Evolutionary conservation across 225 moss, liverwort and hornwort genomes (phyloP).

Genomic region (Polytrichum commune): DNA sequence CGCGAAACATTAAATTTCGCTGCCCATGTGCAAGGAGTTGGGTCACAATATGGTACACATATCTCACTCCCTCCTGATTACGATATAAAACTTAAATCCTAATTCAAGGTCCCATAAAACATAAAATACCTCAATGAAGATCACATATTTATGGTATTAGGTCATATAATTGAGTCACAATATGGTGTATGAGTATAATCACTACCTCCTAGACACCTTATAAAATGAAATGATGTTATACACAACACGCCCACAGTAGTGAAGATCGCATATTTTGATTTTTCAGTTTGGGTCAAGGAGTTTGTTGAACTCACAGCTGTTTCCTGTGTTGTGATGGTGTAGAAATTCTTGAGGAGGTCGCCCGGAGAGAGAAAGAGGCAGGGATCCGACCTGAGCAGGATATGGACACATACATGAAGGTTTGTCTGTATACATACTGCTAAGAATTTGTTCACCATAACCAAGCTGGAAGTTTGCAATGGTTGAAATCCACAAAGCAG

Average conservation of each 20-base stretch:
- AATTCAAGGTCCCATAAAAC: neutral
- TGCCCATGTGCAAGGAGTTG: conserved; percentile 32
- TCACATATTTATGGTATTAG: no score
- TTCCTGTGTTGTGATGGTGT: neutral
- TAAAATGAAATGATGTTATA: neutral
- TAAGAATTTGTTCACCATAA: neutral
- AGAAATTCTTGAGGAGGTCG: conserved; percentile 54
- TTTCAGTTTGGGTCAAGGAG: no score
- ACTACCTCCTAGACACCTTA: neutral
- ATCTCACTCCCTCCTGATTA: neutral
- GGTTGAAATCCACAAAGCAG: no score
- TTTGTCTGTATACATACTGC: conserved; percentile 7
- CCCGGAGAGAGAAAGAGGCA: conserved; percentile 55
- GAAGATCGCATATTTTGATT: no score
- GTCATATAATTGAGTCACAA: conserved; percentile 16
- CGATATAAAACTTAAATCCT: neutral
- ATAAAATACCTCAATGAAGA: no score
- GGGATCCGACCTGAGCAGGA: conserved; percentile 46
- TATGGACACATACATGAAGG: conserved; percentile 58
- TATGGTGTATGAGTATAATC: conserved; percentile 12
- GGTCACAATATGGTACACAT: conserved; percentile 27
- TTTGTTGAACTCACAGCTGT: no score
- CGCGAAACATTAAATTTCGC: conserved; percentile 47
- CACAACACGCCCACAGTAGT: no score
- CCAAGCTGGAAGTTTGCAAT: neutral